Evolutionary conservation across 73 alveolate species (phyloP), one percentile per base, ranked within the genome.

Genomic region (Paramecium pentaurelia): DNA sequence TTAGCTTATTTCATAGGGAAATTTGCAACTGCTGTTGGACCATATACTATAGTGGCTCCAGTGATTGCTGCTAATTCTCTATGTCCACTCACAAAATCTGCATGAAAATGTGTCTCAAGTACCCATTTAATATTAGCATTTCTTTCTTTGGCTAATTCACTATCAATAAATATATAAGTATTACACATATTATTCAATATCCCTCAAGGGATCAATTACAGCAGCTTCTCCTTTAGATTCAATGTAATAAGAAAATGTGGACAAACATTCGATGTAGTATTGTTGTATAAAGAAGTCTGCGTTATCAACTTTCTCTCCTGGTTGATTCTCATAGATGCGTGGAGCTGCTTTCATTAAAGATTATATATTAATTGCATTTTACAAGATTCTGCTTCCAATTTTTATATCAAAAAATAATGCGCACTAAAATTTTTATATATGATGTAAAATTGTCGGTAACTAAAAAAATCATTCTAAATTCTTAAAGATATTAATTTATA

Each of bases 11-110:
- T 68, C 59, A 89, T 89, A 5, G 86, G 92, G 84, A 60, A 89
- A n/a, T 73, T 89, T 3, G 94, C 58, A 28, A 49, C 40, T 2
- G 92, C 94, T 4, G 90, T 89, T 34, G 94, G 94, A 11, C 94
- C 94, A 89, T 45, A 89, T 9, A 89, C 94, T 14, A 89, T 89
- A 7, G 92, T 71, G 18, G 94, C 94, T 40, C 94, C 94, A 3
- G 94, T 89, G 59, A 28, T 27, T 2, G 75, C 58, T 22, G 92
- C 90, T 20, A 89, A 34, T 32, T 92, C 95, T 20, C 58, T 40
- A 37, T 89, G 94, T 10, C 94, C 88, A 73, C 92, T 71, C 38
- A 89, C 94, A 71, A 89, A 89, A 54, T 89, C 94, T 27, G 94
- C 94, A 71, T 89, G 94, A 38, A 89, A 71, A n/a, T 89, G 94